These are phyloP conservation scores for Boletales sp. DNA, from an alignment of 768 basidiomycete species.

Conservation along the genomic window DNA sequence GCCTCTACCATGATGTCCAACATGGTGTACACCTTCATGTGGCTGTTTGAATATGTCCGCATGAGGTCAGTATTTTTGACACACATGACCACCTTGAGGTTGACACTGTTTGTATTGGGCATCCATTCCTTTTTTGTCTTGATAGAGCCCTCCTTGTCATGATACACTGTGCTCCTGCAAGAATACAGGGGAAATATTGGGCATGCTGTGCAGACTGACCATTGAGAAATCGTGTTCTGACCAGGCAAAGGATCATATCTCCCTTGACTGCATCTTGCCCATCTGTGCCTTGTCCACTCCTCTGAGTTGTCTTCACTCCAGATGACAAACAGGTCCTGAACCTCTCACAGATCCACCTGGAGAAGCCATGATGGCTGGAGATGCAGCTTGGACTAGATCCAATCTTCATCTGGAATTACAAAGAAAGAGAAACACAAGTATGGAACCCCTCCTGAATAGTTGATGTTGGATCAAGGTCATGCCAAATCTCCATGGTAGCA, in stretches of 20 bases:
- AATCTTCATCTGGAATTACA: conserved; percentile 27
- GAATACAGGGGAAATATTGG: conserved; percentile 88
- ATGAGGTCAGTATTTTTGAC: conserved; percentile 92
- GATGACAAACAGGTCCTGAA: conserved; percentile 96
- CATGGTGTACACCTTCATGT: conserved; percentile 90
- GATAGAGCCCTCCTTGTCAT: conserved; percentile 64
- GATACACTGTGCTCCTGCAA: conserved; percentile 77
- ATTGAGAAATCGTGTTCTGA: too few relatives aligned
- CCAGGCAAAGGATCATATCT: conserved; percentile 93
- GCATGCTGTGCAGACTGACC: conserved; percentile 91
- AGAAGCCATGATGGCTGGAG: conserved; percentile 35
- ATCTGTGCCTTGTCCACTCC: conserved; percentile 79
- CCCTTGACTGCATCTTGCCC: conserved; percentile 75
- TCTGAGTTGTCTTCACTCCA: conserved; percentile 99
- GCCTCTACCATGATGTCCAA: conserved; percentile 98
- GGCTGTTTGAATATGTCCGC: conserved; percentile 95
- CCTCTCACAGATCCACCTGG: conserved; percentile 89
- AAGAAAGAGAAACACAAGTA: too few relatives aligned
- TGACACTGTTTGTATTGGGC: conserved; percentile 94
- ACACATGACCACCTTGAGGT: conserved; percentile 91
- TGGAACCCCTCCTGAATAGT: conserved; percentile 71
- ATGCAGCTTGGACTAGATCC: conserved; percentile 23
- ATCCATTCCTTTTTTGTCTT: conserved; percentile 81
- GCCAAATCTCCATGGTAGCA: too few relatives aligned
- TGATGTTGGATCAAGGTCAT: too few relatives aligned